Conservation (phyloP, 2,329 filamentous ascomycete species). For the Fusarium buxicola region DNA sequence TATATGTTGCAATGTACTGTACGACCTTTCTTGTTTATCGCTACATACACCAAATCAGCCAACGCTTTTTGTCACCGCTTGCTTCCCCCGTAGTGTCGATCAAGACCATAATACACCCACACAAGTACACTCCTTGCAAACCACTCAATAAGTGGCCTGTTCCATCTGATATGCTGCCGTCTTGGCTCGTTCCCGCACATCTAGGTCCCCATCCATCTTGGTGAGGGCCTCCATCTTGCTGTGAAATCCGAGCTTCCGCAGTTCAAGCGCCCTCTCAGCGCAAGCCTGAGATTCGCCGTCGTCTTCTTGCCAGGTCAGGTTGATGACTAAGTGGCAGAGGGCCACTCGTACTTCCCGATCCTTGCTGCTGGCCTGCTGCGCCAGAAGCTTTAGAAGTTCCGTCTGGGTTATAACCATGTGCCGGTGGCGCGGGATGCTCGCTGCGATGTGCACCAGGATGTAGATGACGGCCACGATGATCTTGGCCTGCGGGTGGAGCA, state of each 20-base stretch:
- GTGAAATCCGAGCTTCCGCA: conserved; percentile 78
- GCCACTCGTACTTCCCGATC: conserved; percentile 80
- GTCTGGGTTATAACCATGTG: conserved; percentile 82
- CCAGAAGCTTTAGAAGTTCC: conserved; percentile 77
- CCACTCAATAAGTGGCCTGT: conserved; percentile 48
- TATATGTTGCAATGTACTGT: conserved; percentile 6
- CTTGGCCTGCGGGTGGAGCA: conserved; percentile 71
- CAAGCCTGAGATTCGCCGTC: conserved; percentile 73
- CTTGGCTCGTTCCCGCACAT: conserved; percentile 87
- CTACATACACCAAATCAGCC: conserved; percentile 9
- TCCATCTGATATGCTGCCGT: conserved; percentile 80
- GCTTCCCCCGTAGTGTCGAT: neutral
- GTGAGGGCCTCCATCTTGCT: conserved; percentile 71
- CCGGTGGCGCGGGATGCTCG: conserved; percentile 81
- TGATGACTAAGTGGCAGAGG: conserved; percentile 86
- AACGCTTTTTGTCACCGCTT: conserved; percentile 10
- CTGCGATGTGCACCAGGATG: conserved; percentile 89
- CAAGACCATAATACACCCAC: conserved; percentile 1
- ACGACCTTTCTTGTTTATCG: conserved; percentile 11
- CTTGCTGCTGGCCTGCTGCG: conserved; percentile 78
- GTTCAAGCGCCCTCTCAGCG: conserved; percentile 72
- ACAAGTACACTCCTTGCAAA: neutral
- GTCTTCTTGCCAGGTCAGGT: conserved; percentile 87
- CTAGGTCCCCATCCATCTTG: conserved; percentile 77
- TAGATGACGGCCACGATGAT: conserved; percentile 83